Conservation (phyloP, 768 basidiomycete genomes). For the Wakefieldia striispora region DNA sequence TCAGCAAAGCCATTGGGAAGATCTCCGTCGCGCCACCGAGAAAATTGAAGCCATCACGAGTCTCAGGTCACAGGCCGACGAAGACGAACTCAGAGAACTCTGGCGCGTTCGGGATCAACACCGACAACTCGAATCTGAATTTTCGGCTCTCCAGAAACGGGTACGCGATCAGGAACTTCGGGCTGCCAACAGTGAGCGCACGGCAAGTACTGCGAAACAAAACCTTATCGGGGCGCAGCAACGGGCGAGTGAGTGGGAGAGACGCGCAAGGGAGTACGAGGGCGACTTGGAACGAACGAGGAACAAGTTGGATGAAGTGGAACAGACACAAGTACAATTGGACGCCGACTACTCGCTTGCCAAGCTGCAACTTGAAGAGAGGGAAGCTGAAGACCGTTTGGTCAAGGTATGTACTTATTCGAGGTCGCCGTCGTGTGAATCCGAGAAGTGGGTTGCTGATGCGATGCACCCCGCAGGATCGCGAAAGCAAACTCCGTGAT, state of each 20-base stretch:
- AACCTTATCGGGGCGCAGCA: slow-evolving; percentile 72
- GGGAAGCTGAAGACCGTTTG: slow-evolving; percentile 67
- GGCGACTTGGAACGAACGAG: slow-evolving; percentile 56
- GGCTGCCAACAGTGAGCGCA: slow-evolving; percentile 56
- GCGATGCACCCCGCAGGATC: slow-evolving; percentile 48
- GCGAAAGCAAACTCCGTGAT: slow-evolving; percentile 64
- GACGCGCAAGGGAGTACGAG: slow-evolving; percentile 69
- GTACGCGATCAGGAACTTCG: slow-evolving; percentile 70
- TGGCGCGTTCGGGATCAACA: slow-evolving; percentile 58
- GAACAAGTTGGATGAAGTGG: slow-evolving; percentile 63
- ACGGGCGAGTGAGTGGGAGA: slow-evolving; percentile 80
- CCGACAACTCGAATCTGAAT: slow-evolving; percentile 63
- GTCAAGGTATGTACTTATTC: slow-evolving; percentile 48
- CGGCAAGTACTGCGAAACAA: slow-evolving; percentile 55
- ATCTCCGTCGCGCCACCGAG: slow-evolving; percentile 63
- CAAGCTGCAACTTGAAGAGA: slow-evolving; percentile 73
- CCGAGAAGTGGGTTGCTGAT: slow-evolving; percentile 3
- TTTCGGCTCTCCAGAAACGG: slow-evolving; percentile 65
- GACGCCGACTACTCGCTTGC: slow-evolving; percentile 68
- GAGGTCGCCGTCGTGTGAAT: not conserved
- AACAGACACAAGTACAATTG: slow-evolving; percentile 61
- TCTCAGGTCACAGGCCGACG: slow-evolving; percentile 60
- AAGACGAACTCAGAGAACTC: slow-evolving; percentile 72
- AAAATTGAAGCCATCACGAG: slow-evolving; percentile 68
- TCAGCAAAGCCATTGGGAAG: slow-evolving; percentile 80